Evolutionary conservation across 495 filamentous ascomycete species (phyloP).

Genomic region (Diplogelasinospora grovesii): DNA sequence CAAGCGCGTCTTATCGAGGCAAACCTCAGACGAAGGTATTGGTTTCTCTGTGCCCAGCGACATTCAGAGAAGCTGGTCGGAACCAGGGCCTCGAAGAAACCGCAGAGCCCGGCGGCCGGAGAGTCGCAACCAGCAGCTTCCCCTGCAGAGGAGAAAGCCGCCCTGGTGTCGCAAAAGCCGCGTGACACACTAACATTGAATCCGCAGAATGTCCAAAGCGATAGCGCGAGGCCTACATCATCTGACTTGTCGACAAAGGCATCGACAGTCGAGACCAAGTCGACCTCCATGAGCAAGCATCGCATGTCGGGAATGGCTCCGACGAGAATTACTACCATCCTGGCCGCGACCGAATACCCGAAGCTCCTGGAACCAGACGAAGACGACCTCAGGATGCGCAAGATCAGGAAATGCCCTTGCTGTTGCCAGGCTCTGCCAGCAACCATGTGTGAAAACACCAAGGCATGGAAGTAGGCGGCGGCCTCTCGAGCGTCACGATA

Average conservation of each 20-base stretch:
- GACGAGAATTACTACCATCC: background rate
- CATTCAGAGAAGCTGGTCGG: background rate
- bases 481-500: background rate
- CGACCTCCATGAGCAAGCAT: background rate
- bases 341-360: background rate
- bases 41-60: constrained; percentile 1
- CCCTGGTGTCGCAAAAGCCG: too few relatives aligned
- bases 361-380: background rate
- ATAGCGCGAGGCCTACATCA: too few relatives aligned
- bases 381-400: too few relatives aligned
- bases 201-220: too few relatives aligned
- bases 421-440: background rate
- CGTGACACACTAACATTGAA: too few relatives aligned
- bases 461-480: background rate
- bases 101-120: background rate
- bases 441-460: background rate
- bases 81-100: background rate
- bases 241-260: too few relatives aligned
- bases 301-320: background rate
- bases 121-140: background rate
- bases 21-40: too few relatives aligned
- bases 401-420: background rate
- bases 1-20: too few relatives aligned
- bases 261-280: too few relatives aligned
- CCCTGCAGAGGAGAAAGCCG: too few relatives aligned